Percentiles rank a stretch among this genome's conserved stretches.
These are phyloP conservation scores for Saccharomycopsis sp. DNA, from an alignment of 805 yeast species.

Conservation along the genomic window DNA sequence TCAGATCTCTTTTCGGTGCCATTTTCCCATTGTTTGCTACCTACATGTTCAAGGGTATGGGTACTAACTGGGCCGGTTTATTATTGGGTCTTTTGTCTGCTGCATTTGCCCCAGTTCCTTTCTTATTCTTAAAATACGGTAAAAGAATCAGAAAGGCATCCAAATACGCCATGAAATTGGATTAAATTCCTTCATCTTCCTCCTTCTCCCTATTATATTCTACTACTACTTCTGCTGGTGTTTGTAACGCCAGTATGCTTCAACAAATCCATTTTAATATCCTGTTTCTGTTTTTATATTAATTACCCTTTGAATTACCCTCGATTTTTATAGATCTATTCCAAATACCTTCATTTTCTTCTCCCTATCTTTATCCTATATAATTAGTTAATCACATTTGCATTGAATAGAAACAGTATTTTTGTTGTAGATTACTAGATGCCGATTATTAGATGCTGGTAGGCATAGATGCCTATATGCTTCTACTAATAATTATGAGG, in stretches of 20 bases:
- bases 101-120: slow-evolving; percentile 59
- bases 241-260: not conserved
- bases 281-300: not conserved
- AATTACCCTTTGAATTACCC: not conserved
- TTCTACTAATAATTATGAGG: too few species aligned
- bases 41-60: slow-evolving; percentile 63
- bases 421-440: too few species aligned
- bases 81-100: slow-evolving; percentile 56
- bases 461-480: too few species aligned
- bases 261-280: not conserved
- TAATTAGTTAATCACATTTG: not conserved
- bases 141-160: slow-evolving; percentile 48
- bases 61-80: slow-evolving; percentile 75
- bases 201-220: not conserved
- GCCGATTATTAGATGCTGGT: too few species aligned
- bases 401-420: not conserved
- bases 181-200: not conserved
- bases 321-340: not conserved
- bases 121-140: slow-evolving; percentile 57
- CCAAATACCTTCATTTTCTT: not conserved
- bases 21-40: slow-evolving; percentile 67
- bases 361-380: not conserved
- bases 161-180: slow-evolving; percentile 43
- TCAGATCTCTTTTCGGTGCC: slow-evolving; percentile 64
- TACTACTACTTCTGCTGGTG: not conserved